Evolutionary conservation across 805 yeast species (phyloP).

Genomic region (Wickerhamomyces silvicola): DNA sequence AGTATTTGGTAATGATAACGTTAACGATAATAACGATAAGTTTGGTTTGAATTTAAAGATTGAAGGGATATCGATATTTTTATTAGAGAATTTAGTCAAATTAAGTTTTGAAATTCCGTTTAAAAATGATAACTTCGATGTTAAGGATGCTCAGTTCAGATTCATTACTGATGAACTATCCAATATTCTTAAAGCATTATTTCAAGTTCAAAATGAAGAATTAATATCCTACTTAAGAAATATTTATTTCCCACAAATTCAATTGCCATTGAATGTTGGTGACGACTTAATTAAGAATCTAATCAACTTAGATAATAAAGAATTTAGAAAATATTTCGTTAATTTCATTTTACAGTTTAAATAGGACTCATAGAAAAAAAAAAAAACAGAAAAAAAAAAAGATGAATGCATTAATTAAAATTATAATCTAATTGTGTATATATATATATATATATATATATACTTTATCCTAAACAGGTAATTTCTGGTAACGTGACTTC

Average conservation of each 20-base stretch:
- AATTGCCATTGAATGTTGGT: conserved; percentile 53
- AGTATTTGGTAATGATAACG: conserved; percentile 62
- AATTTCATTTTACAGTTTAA: conserved; percentile 32
- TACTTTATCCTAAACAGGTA: too few relatives aligned
- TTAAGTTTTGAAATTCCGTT: conserved; percentile 77
- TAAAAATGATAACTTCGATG: conserved; percentile 54
- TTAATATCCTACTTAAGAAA: conserved; percentile 49
- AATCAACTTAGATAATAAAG: conserved; percentile 48
- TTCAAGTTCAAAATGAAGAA: conserved; percentile 37
- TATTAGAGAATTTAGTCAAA: conserved; percentile 62
- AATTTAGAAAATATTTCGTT: conserved; percentile 66
- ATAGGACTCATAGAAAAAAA: neutral
- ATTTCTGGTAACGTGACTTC: too few relatives aligned
- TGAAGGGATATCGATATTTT: conserved; percentile 65
- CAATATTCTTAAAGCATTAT: conserved; percentile 58
- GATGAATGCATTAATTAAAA: too few relatives aligned
- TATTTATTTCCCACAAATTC: conserved; percentile 41
- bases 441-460: too few relatives aligned
- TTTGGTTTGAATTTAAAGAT: conserved; percentile 41
- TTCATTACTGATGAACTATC: conserved; percentile 71
- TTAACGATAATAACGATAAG: conserved; percentile 54
- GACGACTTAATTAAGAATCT: conserved; percentile 58
- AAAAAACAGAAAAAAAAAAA: too few relatives aligned
- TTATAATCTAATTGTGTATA: too few relatives aligned
- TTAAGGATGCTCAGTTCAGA: conserved; percentile 75